Base-by-base conservation (phyloP, 2,329 filamentous ascomycete species). In the Ophiostoma perfectum region DNA sequence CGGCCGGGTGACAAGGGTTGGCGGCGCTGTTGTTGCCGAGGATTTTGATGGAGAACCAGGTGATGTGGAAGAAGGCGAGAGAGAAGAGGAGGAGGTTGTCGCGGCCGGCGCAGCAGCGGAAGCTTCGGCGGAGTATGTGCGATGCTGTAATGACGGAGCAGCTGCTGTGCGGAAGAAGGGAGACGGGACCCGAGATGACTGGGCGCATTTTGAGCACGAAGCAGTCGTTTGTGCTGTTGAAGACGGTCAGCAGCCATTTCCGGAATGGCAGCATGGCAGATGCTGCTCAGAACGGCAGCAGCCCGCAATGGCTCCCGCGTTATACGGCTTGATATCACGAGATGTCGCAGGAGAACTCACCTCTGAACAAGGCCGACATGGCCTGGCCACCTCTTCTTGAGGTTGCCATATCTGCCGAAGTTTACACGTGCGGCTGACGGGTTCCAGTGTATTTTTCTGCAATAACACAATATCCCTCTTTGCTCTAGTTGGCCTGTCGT, bases 321-420 rank as follows among this genome's bases (percentile, higher is more conserved):
- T 18, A 14, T 60, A 60, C 6, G 14, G 3, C 18, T 66, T 41
- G 52, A 66, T 14, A 67, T 69, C 65, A 69, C 55, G 64, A 65
- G 39, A 69, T 38, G 6, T 16, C 49, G 58, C 36, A n/a, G 42
- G 49, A 27, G 27, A 9, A 66, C 70, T 16, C 73, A 88, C 86
- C 80, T 75, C 80, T 80, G 69, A 87, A 73, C 67, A 83, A 77
- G 72, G 80, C 79, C 73, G 81, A 79, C 70, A 82, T 76, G 75
- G 81, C 81, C 75, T 78, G 80, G 72, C 82, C 77, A 72, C 85
- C 84, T 81, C 85, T 84, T 79, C 84, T 85, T 74, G 84, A 81
- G 73, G 83, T 81, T 72, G 83, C 79, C 85, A 88, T 85, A n/a
- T 41, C 27, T 60, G 9, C 55, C 38, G 27, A 14, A 18, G 11